Evolutionary conservation across 805 yeast genomes (phyloP).

Genomic region (Cyberlindnera samutprakarnensis): DNA sequence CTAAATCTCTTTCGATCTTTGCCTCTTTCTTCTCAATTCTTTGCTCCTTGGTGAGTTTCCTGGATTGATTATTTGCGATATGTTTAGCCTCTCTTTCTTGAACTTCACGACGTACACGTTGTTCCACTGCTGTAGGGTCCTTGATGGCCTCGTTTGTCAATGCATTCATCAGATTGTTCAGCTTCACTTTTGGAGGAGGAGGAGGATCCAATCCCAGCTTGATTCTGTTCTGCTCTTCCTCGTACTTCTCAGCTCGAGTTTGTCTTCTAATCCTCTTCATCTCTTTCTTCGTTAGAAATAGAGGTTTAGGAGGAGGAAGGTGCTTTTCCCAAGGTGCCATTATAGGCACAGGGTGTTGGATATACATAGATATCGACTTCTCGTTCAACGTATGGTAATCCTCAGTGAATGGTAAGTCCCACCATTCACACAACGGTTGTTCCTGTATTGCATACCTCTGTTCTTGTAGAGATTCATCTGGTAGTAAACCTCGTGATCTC

Average conservation of each 20-base stretch:
- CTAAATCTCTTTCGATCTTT: slow-evolving; percentile 42
- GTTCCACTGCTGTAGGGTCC: slow-evolving; percentile 86
- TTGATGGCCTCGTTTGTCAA: slow-evolving; percentile 76
- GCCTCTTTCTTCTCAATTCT: slow-evolving; percentile 38
- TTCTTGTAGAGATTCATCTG: slow-evolving; percentile 52
- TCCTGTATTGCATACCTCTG: slow-evolving; percentile 35
- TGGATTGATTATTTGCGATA: slow-evolving; percentile 46
- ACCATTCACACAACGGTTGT: slow-evolving; percentile 80
- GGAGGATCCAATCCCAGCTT: slow-evolving; percentile 78
- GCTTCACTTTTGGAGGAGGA: slow-evolving; percentile 82
- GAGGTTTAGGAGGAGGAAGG: slow-evolving; percentile 31
- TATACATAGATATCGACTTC: slow-evolving; percentile 50
- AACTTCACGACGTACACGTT: slow-evolving; percentile 60
- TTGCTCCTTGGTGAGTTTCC: slow-evolving; percentile 57
- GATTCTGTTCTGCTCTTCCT: slow-evolving; percentile 71
- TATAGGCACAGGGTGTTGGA: slow-evolving; percentile 77
- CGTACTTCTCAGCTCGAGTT: slow-evolving; percentile 52
- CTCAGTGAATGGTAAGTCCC: slow-evolving; percentile 62
- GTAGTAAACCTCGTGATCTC: slow-evolving; percentile 35
- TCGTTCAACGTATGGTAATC: slow-evolving; percentile 32
- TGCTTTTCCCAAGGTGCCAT: slow-evolving; percentile 50
- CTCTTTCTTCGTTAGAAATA: slow-evolving; percentile 72
- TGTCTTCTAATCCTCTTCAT: slow-evolving; percentile 64
- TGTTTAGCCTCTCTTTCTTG: slow-evolving; percentile 55
- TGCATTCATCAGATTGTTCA: slow-evolving; percentile 80